Evolutionary conservation across 768 basidiomycete species (phyloP).

Genomic region (Pleurotus pulmonarius): DNA sequence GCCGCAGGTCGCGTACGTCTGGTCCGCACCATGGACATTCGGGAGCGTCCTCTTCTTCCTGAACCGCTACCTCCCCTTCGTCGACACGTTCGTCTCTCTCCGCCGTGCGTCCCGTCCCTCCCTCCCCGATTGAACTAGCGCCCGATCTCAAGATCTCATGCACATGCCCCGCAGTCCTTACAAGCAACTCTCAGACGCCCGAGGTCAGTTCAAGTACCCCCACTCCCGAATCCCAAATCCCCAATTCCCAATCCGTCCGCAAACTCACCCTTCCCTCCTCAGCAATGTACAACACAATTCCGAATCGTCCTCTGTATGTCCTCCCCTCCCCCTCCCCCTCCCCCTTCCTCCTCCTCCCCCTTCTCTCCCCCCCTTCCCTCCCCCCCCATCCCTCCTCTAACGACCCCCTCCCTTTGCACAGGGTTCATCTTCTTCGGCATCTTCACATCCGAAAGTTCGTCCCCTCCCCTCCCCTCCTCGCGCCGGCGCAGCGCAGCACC

Average conservation of each 20-base stretch:
- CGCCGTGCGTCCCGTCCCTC: conserved; percentile 4
- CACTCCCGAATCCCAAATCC: background rate
- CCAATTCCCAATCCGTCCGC: too few relatives aligned
- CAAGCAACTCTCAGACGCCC: background rate
- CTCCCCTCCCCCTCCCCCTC: background rate
- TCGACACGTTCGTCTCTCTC: conserved; percentile 24
- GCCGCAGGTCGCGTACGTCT: conserved; percentile 19
- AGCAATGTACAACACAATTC: conserved; percentile 23
- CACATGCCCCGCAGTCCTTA: conserved; percentile 1
- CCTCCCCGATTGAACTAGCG: background rate
- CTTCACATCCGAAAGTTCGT: conserved; percentile 31
- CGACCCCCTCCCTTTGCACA: conserved; percentile 4
- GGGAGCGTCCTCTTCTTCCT: conserved; percentile 21
- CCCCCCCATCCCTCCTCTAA: background rate
- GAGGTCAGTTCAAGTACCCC: background rate
- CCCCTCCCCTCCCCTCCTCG: background rate
- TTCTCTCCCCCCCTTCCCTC: background rate
- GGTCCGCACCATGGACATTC: conserved; percentile 18
- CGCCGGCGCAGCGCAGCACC: too few relatives aligned
- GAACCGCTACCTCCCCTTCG: conserved; percentile 28
- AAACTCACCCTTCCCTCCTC: background rate
- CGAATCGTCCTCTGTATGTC: conserved; percentile 28
- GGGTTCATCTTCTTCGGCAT: conserved; percentile 34
- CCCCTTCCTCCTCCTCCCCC: background rate
- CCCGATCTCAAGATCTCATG: too few relatives aligned